phyloP scores from a whole-genome alignment of 768 basidiomycete species.

The Tephrocybe sp. region DNA sequence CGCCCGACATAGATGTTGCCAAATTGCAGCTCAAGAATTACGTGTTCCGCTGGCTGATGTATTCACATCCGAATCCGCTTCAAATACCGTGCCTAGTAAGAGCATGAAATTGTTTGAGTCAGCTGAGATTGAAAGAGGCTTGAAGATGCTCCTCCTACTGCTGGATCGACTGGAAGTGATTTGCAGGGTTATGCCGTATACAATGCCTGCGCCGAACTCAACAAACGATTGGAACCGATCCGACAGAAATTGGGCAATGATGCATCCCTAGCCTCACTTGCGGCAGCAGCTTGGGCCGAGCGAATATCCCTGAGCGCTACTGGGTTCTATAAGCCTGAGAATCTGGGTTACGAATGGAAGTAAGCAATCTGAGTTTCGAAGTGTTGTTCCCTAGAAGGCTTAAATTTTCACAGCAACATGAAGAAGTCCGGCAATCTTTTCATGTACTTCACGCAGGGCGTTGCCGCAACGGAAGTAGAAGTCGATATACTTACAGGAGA shows the following conservation, averaged over 20 bases:
- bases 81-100: conserved; percentile 15
- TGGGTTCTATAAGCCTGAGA: conserved; percentile 12
- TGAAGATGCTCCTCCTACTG: conserved; percentile 11
- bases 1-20: conserved; percentile 9
- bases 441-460: conserved; percentile 16
- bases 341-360: conserved; percentile 16
- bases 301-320: conserved; percentile 15
- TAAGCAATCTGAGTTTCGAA: background rate
- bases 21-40: conserved; percentile 15
- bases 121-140: background rate
- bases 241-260: conserved; percentile 13
- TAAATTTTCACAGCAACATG: conserved; percentile 8
- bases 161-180: conserved; percentile 14
- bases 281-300: conserved; percentile 13
- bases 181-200: conserved; percentile 15
- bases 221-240: conserved; percentile 11
- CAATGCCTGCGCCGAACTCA: conserved; percentile 17
- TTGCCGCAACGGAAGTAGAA: conserved; percentile 17
- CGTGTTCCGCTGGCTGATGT: conserved; percentile 12
- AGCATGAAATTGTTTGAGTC: background rate
- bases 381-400: background rate
- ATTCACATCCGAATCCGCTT: conserved; percentile 14
- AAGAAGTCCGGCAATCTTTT: conserved; percentile 15
- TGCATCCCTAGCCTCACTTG: conserved; percentile 9
- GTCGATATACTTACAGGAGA: conserved; percentile 15